These are phyloP conservation scores for Eutrema japonicum DNA, from an alignment of 345 rosid genomes.

Conservation along the genomic window DNA sequence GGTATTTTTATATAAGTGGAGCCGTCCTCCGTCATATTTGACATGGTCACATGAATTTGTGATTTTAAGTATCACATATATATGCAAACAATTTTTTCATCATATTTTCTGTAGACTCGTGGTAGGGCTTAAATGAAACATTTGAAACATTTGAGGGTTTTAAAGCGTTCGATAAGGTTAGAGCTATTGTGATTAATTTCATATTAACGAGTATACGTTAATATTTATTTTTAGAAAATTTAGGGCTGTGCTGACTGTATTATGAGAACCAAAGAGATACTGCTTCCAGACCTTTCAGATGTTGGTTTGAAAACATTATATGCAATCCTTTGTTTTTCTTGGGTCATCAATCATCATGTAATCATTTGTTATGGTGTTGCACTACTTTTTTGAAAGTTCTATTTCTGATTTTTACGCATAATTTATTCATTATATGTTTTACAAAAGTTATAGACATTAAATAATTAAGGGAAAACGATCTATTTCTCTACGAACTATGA, in stretches of 20 bases:
- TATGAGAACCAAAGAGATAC: background rate
- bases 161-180: too few relatives aligned
- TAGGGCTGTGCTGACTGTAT: background rate
- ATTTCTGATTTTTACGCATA: constrained; percentile 8
- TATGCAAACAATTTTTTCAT: too few relatives aligned
- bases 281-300: background rate
- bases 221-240: background rate
- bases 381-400: background rate
- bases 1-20: too few relatives aligned
- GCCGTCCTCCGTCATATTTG: too few relatives aligned
- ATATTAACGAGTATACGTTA: background rate
- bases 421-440: background rate
- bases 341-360: background rate
- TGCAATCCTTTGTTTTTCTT: background rate
- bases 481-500: too few relatives aligned
- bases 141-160: too few relatives aligned
- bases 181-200: too few relatives aligned
- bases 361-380: background rate
- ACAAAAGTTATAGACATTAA: background rate
- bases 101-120: too few relatives aligned
- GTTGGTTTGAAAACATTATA: background rate
- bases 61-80: too few relatives aligned
- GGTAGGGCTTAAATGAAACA: too few relatives aligned
- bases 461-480: too few relatives aligned
- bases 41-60: too few relatives aligned